Percentiles rank a stretch among this genome's conserved stretches.
phyloP scores from a whole-genome alignment of 2,329 filamentous ascomycete species.

The Mariannaea elegans region DNA sequence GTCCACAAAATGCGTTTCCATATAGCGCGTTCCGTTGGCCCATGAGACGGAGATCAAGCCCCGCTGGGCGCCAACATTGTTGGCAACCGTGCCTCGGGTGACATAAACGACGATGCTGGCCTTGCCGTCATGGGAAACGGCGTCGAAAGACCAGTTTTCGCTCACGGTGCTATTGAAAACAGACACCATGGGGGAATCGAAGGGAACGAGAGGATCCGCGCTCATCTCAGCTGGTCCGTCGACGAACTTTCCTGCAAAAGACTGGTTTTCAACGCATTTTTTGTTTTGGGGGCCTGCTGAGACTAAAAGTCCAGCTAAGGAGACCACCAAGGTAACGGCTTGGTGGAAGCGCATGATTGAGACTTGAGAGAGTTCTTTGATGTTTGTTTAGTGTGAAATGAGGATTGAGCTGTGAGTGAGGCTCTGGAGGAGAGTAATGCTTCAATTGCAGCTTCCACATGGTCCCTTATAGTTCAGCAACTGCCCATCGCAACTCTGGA shows the following conservation, averaged over 20 bases:
- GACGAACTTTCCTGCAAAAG: background rate
- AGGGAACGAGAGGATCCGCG: conserved; percentile 13
- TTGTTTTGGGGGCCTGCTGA: background rate
- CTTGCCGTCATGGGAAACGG: conserved; percentile 18
- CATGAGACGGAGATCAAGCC: conserved; percentile 24
- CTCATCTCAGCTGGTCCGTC: conserved; percentile 7
- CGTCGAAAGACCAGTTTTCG: conserved; percentile 26
- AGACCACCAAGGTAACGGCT: background rate
- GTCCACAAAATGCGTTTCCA: conserved; percentile 24
- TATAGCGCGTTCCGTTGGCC: conserved; percentile 31
- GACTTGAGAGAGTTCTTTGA: background rate
- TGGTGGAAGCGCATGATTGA: conserved; percentile 4
- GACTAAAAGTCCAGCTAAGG: background rate
- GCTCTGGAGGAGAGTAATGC: too few relatives aligned
- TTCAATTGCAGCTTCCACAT: too few relatives aligned
- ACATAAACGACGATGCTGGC: conserved; percentile 24
- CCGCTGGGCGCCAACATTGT: conserved; percentile 17
- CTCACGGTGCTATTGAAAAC: conserved; percentile 14
- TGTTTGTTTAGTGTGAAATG: background rate
- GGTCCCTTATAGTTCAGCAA: too few relatives aligned
- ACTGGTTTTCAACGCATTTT: background rate
- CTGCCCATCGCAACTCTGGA: too few relatives aligned
- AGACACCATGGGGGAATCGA: conserved; percentile 23
- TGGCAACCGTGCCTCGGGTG: conserved; percentile 25
- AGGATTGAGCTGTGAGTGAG: background rate